A percentile compares a stretch with the other conserved stretches of the same genome.
Evolutionary conservation across 768 basidiomycete genomes (phyloP).

Genomic region (Phaeotremella fagi): DNA sequence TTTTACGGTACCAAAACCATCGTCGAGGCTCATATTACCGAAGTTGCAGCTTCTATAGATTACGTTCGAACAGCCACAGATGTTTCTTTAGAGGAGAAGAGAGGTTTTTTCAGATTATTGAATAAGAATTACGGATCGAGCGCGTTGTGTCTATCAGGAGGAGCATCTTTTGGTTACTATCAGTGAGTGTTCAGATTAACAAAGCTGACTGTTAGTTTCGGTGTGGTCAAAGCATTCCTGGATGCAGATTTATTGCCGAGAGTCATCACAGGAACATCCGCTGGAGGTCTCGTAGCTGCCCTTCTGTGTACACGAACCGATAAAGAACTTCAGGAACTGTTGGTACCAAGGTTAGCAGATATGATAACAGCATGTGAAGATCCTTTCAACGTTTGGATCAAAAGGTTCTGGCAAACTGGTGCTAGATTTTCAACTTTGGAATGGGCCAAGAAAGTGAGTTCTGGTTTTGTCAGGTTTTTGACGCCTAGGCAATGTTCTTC

Average conservation of each 20-base stretch:
- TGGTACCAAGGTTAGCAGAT: conserved; percentile 78
- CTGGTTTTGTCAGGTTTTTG: background rate
- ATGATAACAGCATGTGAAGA: conserved; percentile 64
- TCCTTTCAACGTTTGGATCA: conserved; percentile 45
- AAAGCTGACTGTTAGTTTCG: conserved; percentile 52
- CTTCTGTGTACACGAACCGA: conserved; percentile 83
- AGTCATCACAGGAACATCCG: conserved; percentile 91
- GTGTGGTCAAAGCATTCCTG: conserved; percentile 85
- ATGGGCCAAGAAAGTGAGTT: conserved; percentile 80
- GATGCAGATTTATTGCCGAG: conserved; percentile 80
- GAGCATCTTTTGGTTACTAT: conserved; percentile 93
- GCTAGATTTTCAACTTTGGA: conserved; percentile 86
- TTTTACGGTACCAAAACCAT: conserved; percentile 85
- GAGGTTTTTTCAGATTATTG: conserved; percentile 79
- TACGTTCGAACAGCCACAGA: conserved; percentile 70
- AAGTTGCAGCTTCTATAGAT: conserved; percentile 69
- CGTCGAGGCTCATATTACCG: conserved; percentile 80
- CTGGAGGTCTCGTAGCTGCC: conserved; percentile 68
- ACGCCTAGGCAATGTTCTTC: conserved; percentile 70
- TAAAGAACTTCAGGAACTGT: conserved; percentile 69
- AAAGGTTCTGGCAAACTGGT: conserved; percentile 62
- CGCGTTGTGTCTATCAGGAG: conserved; percentile 92
- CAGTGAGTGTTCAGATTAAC: conserved; percentile 49
- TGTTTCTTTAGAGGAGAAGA: conserved; percentile 80
- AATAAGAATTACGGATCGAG: conserved; percentile 86